Percentiles rank a stretch among this genome's conserved stretches.
Evolutionary conservation across 257 asterid species (phyloP).

Genomic region (Lavandula angustifolia): DNA sequence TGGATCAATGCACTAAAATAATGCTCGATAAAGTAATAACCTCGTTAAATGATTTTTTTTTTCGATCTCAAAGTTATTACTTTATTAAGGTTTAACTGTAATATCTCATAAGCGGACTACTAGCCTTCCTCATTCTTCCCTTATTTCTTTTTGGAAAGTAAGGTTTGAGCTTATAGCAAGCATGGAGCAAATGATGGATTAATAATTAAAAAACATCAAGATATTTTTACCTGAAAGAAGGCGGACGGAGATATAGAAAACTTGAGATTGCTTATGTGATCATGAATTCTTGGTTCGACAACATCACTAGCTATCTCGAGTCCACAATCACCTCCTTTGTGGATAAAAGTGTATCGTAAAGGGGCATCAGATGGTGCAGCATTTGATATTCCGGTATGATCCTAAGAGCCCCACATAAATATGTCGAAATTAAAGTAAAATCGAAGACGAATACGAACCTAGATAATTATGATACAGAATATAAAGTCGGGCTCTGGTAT

Average conservation of each 20-base stretch:
- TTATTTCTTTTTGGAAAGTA: background rate
- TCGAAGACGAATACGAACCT: too few relatives aligned
- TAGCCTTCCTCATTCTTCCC: slow-evolving; percentile 20
- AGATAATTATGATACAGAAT: slow-evolving; percentile 1
- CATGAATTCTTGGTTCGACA: slow-evolving; percentile 82
- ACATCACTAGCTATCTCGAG: slow-evolving; percentile 47
- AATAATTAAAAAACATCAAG: slow-evolving; percentile 7
- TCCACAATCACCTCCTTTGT: slow-evolving; percentile 48
- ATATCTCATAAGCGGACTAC: background rate
- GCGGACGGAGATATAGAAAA: slow-evolving; percentile 96
- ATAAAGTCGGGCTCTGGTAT: slow-evolving; percentile 13
- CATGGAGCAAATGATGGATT: background rate
- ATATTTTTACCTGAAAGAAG: slow-evolving; percentile 80
- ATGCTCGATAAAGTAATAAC: too few relatives aligned
- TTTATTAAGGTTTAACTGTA: too few relatives aligned
- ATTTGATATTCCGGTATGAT: slow-evolving; percentile 94
- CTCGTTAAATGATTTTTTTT: too few relatives aligned
- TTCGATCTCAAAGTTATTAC: too few relatives aligned
- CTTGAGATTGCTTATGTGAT: slow-evolving; percentile 69
- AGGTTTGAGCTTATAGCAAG: background rate
- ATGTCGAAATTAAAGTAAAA: slow-evolving; percentile 1
- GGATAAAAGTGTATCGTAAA: slow-evolving; percentile 52
- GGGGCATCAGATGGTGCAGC: slow-evolving; percentile 97
- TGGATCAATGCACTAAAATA: too few relatives aligned
- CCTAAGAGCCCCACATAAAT: slow-evolving; percentile 49